Conservation (phyloP, 192 early-diverging fungal species). For the Entomortierella beljakovae region DNA sequence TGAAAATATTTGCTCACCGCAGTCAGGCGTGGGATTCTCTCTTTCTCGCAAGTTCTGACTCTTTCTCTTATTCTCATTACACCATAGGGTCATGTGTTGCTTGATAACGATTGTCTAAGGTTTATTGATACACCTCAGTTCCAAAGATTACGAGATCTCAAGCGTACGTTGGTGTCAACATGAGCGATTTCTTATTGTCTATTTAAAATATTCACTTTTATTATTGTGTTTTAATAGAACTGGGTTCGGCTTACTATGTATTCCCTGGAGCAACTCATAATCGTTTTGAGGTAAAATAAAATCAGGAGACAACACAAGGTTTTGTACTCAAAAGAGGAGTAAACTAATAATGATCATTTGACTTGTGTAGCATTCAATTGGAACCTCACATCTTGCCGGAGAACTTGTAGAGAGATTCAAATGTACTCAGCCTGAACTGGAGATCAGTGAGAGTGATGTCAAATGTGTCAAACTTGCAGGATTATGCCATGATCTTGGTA, state of each 20-base stretch:
- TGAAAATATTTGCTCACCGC: too few species aligned
- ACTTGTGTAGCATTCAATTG: conserved; percentile 52
- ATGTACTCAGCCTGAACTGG: conserved; percentile 81
- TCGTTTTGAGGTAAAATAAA: conserved; percentile 88
- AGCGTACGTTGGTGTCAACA: conserved; percentile 72
- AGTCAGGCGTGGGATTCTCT: conserved; percentile 2
- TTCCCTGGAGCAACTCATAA: conserved; percentile 96
- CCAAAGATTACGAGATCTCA: conserved; percentile 93
- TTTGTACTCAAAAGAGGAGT: neutral
- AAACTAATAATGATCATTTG: neutral
- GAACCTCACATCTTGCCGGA: conserved; percentile 86
- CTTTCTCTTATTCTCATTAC: neutral
- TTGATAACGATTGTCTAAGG: conserved; percentile 73
- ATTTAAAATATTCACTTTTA: neutral
- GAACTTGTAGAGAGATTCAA: conserved; percentile 76
- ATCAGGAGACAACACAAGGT: neutral
- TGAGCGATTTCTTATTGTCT: neutral
- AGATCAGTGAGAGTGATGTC: conserved; percentile 81
- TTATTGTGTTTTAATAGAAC: conserved; percentile 22
- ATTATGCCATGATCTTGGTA: conserved; percentile 92
- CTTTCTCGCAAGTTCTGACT: neutral
- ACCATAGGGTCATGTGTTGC: conserved; percentile 75
- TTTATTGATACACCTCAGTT: conserved; percentile 96
- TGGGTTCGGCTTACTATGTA: conserved; percentile 89
- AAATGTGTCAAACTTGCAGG: conserved; percentile 92